Conservation (phyloP, 441 rosid genomes). For the Syzygium syzygioides region DNA sequence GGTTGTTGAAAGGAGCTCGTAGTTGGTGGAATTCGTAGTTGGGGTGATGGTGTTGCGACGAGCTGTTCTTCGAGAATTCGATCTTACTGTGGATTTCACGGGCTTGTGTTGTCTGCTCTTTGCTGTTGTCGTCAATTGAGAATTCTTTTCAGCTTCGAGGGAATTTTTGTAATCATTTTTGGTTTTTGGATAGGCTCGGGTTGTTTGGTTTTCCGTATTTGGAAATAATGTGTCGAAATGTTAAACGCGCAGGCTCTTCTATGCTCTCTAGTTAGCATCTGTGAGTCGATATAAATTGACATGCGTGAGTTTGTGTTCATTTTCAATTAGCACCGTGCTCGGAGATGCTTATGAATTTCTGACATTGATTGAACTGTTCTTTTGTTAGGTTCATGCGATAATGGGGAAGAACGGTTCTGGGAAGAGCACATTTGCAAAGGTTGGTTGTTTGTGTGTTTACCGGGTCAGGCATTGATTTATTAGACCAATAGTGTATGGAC, state of each 20-base stretch:
- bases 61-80: background rate
- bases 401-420: constrained; percentile 99
- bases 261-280: background rate
- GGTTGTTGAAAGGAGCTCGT: background rate
- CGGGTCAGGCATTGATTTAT: background rate
- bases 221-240: background rate
- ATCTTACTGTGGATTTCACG: background rate
- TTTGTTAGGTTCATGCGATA: constrained; percentile 72
- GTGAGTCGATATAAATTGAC: background rate
- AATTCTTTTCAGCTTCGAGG: background rate
- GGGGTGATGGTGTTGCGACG: background rate
- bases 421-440: constrained; percentile 94
- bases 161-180: background rate
- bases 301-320: background rate
- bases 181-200: background rate
- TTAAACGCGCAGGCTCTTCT: background rate
- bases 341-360: background rate
- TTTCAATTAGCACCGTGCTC: background rate
- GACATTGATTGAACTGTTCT: background rate
- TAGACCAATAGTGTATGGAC: background rate
- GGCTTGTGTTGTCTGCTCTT: background rate
- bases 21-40: background rate
- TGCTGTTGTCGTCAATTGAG: background rate
- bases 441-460: constrained; percentile 10
- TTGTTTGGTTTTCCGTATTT: background rate